A percentile compares a stretch with the other conserved stretches of the same genome.
phyloP scores from a whole-genome alignment of 352 stramenopile species.

The Phytophthora capsici region DNA sequence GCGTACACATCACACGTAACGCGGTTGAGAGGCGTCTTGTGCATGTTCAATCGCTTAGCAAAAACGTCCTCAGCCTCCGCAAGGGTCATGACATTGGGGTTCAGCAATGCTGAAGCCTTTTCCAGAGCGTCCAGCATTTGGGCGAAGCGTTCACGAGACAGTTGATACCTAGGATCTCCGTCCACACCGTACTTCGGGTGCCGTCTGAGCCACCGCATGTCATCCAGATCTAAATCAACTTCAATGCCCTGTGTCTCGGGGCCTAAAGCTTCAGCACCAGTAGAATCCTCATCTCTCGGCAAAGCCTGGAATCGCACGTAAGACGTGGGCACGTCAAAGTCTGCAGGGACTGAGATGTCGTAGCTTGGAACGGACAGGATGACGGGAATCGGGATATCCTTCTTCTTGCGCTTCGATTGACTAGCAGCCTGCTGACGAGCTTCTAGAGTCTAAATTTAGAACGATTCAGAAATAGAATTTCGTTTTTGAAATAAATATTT shows the following conservation, averaged over 20 bases:
- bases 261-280: constrained; percentile 26
- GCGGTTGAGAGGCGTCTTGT: constrained; percentile 76
- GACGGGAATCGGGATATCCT: constrained; percentile 88
- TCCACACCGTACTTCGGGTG: constrained; percentile 87
- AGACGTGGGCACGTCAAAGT: constrained; percentile 79
- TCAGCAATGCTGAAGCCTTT: constrained; percentile 83
- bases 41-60: constrained; percentile 60
- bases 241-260: constrained; percentile 62
- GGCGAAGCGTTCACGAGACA: constrained; percentile 67
- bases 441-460: constrained; percentile 57
- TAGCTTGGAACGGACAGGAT: constrained; percentile 75
- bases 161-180: constrained; percentile 80
- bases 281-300: constrained; percentile 39
- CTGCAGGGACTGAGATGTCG: constrained; percentile 63
- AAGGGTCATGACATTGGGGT: constrained; percentile 76
- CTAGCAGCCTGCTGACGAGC: constrained; percentile 51
- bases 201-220: constrained; percentile 87
- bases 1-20: constrained; percentile 90
- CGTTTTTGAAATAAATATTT: constrained; percentile 5
- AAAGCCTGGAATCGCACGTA: constrained; percentile 87
- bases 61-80: constrained; percentile 82
- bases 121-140: constrained; percentile 90
- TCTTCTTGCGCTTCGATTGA: constrained; percentile 73
- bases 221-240: constrained; percentile 80
- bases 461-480: background rate